Evolutionary conservation across 352 stramenopile species (phyloP), one percentile per base, ranked within the genome.

Genomic region (Pythium periplocum): DNA sequence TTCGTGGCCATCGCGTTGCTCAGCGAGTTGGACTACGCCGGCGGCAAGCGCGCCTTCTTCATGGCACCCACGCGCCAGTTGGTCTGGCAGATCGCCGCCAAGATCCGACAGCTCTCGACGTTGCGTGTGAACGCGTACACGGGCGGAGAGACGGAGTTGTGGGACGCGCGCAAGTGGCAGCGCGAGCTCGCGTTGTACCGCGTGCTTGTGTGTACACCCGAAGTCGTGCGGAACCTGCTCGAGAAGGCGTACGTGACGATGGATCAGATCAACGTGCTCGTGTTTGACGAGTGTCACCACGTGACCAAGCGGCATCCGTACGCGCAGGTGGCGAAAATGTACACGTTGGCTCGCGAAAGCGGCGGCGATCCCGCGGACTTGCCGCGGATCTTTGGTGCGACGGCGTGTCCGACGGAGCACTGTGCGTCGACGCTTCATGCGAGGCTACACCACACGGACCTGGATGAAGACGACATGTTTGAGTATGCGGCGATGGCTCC

Each of bases 241-340:
- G 72, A 90, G 46, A 87, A 90, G 34, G 87, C 85, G 8, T 95
- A 93, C 66, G 70, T 96, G 50, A 68, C 58, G 12, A 75, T 96
- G 49, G 59, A 71, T 17, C 66, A 65, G 47, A 87, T 93, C 62
- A 93, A 92, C 59, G 42, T 96, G 55, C 69, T 96, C 17, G 76
- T 96, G 33, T 91, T 96, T 55, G 87, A 96, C 62, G 87, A 96
- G 66, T 96, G 87, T 63, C 87, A 96, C 62, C 80, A 94, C 66
- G 84, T 90, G 40, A 84, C 70, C 31, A 95, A 95, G 66, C 86
- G 86, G 46, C 87, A 96, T 37, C 85, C 86, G 56, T 96, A 96
- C 66, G 85, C 85, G 33, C 84, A 93, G 41, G 66, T 96, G 12
- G 88, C 95, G 40, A 89, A 87, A 45, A 73, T 93, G 59, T 95